phyloP scores from a whole-genome alignment of 83 land plant species.

The Picea abies region DNA sequence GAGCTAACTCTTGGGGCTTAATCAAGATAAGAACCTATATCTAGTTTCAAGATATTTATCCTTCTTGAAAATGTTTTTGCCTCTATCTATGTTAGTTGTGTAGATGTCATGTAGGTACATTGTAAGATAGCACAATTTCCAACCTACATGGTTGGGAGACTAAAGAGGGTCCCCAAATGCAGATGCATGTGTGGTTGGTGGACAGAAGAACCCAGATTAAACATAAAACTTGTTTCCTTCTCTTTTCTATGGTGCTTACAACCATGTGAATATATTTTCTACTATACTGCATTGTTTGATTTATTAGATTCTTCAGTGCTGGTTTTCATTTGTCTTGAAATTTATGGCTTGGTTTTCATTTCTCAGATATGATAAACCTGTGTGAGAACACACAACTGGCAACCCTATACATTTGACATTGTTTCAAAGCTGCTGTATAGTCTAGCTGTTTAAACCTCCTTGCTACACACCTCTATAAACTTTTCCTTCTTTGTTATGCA shows the following conservation, averaged over 20 bases:
- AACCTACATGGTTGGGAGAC: not conserved
- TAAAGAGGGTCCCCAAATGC: not conserved
- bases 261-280: not conserved
- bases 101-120: not conserved
- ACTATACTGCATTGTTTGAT: not conserved
- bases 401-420: not conserved
- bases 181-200: not conserved
- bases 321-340: not conserved
- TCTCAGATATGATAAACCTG: not conserved
- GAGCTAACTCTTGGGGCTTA: no score
- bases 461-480: not conserved
- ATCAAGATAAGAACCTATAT: not conserved
- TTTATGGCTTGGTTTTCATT: slow-evolving; percentile 3
- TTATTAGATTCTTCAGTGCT: not conserved
- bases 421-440: not conserved
- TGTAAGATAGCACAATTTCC: not conserved
- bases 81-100: not conserved
- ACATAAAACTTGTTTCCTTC: no score
- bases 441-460: no score
- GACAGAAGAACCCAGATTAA: no score
- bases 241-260: not conserved
- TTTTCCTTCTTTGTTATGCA: not conserved
- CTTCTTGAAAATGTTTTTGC: not conserved
- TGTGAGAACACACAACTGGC: not conserved
- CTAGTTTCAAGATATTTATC: not conserved